Evolutionary conservation across 1,139 yeast genomes (phyloP), one percentile per base, ranked within the genome.

Genomic region (Geotrichum carabidarum): DNA sequence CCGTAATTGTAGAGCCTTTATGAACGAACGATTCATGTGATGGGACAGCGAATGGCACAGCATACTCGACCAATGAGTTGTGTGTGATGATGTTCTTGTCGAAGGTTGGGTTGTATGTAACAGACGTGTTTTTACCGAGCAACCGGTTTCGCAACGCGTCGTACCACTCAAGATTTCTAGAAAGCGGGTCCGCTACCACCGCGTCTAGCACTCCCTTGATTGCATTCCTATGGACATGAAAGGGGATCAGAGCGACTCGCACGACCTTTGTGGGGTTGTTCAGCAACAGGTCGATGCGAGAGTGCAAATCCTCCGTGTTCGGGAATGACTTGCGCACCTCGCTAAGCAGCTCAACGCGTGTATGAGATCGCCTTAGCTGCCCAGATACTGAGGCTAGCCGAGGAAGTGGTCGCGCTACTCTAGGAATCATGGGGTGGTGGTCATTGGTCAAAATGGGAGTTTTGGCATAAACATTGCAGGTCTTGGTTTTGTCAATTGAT

Each of bases 111-210:
- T 67, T 57, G 57, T 67, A 70, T 38, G 59, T 58, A 18, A 71
- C 61, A n/a, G 70, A 51, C 4, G 65, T 59, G 55, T 71, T 72
- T 57, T 71, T 71, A 6, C 71, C 60, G 35, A 69, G 59, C 15
- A 67, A 61, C 18, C 74, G 57, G 38, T 62, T 58, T 36, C 57
- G 57, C 42, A 71, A 58, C 5, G 65, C 62, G 31, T 59, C 58
- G 51, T 60, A 63, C 74, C 74, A 71, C 8, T 57, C 52, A 41
- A 67, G 66, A 45, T 68, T 68, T 32, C 68, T 61, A 1, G 69
- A 65, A 22, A 71, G 59, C n/a, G 74, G 74, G 44, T 71, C 74
- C 1, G 69, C 67, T 34, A 71, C 59, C 14, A 69, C 57, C 12
- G 68, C 64, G 44, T 71, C 70, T 37, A 71, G 60, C 4, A 68